Evolutionary conservation across 169 alveolate species (phyloP).

Genomic region (Plasmodium reichenowi): DNA sequence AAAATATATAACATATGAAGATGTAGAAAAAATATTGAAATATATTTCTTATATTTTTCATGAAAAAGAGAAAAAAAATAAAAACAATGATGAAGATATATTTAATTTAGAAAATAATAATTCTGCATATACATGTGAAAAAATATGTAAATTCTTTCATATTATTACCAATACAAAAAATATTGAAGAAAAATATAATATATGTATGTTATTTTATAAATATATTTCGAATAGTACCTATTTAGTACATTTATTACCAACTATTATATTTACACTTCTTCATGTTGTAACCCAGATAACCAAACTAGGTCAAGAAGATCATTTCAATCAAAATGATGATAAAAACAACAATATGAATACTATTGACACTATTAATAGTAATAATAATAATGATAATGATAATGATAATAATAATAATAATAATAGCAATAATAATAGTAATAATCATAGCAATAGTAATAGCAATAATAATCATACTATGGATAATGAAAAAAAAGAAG

Average conservation of each 20-base stretch:
- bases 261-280: constrained; percentile 31
- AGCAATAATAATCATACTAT: background rate
- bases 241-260: constrained; percentile 30
- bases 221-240: constrained; percentile 35
- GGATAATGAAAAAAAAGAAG: background rate
- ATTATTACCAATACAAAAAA: constrained; percentile 51
- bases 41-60: constrained; percentile 51
- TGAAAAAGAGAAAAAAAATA: constrained; percentile 12
- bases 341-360: background rate
- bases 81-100: background rate
- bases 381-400: background rate
- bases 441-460: background rate
- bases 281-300: constrained; percentile 23
- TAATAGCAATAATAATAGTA: background rate
- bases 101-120: constrained; percentile 47
- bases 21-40: constrained; percentile 46
- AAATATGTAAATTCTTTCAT: constrained; percentile 69
- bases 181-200: constrained; percentile 38
- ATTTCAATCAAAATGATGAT: background rate
- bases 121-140: constrained; percentile 25
- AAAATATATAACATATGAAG: constrained; percentile 21
- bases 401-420: no score
- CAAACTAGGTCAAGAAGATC: background rate
- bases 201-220: constrained; percentile 41
- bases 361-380: no score